These are phyloP conservation scores for Aspergillus bridgeri DNA, from an alignment of 495 filamentous ascomycete genomes.

Conservation along the genomic window DNA sequence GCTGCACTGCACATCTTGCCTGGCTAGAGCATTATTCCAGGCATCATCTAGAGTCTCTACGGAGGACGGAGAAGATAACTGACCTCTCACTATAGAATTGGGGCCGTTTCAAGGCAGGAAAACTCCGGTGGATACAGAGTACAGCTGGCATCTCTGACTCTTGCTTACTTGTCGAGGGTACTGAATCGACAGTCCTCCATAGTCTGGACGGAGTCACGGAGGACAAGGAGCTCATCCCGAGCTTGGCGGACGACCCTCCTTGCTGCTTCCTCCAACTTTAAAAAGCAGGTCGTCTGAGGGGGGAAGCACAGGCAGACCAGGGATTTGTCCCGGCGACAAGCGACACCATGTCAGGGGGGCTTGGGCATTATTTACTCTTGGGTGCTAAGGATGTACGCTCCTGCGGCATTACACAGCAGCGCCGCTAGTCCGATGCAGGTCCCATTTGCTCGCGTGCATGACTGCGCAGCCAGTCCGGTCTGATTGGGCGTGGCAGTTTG, in stretches of 20 bases:
- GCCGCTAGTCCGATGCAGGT: conserved; percentile 16
- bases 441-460: conserved; percentile 14
- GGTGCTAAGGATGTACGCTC: conserved; percentile 3
- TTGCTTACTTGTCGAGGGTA: too few relatives aligned
- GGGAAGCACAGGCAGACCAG: background rate
- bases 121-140: too few relatives aligned
- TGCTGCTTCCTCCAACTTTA: conserved; percentile 16
- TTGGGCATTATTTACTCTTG: conserved; percentile 5
- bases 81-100: too few relatives aligned
- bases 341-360: conserved; percentile 14
- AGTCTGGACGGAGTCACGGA: too few relatives aligned
- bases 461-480: background rate
- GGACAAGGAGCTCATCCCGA: background rate
- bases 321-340: conserved; percentile 5
- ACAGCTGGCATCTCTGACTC: too few relatives aligned
- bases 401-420: conserved; percentile 14
- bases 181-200: too few relatives aligned
- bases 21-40: too few relatives aligned
- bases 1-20: too few relatives aligned
- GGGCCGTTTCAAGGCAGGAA: too few relatives aligned
- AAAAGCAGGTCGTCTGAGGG: conserved; percentile 1
- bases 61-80: too few relatives aligned
- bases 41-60: too few relatives aligned
- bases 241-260: conserved; percentile 10
- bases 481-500: background rate